Percentiles rank a stretch among this genome's conserved stretches.
Evolutionary conservation across 148 eudicot species (phyloP).

Genomic region (Dianthus caryophyllus): DNA sequence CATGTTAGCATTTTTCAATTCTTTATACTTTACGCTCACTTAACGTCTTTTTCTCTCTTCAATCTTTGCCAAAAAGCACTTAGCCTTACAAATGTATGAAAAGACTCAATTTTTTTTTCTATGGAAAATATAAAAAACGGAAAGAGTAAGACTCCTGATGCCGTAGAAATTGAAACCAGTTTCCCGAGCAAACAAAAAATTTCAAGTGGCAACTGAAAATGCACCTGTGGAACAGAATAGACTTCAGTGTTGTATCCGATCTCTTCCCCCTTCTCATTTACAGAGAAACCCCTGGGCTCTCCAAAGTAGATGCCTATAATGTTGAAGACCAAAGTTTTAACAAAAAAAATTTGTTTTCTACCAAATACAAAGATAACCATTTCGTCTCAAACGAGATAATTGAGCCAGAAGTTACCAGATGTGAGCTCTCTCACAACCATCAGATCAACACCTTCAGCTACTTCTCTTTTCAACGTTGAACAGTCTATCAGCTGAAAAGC

Average conservation of each 20-base stretch:
- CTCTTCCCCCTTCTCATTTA: constrained; percentile 80
- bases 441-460: constrained; percentile 96
- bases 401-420: constrained; percentile 49
- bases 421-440: constrained; percentile 98
- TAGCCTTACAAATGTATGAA: neutral
- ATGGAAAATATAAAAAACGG: neutral
- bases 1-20: neutral
- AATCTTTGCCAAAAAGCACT: no score
- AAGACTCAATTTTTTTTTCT: neutral
- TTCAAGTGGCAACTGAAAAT: constrained; percentile 11
- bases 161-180: neutral
- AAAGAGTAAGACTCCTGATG: neutral
- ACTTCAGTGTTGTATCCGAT: constrained; percentile 89
- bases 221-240: constrained; percentile 80
- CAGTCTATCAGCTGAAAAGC: constrained; percentile 70
- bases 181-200: neutral
- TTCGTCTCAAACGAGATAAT: neutral
- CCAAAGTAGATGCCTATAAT: constrained; percentile 88
- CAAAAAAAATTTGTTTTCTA: neutral
- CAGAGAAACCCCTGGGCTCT: constrained; percentile 84
- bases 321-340: constrained; percentile 6
- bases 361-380: neutral
- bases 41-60: neutral
- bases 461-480: constrained; percentile 86
- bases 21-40: neutral